Evolutionary conservation across 2,329 filamentous ascomycete genomes (phyloP).

Genomic region (Fusarium citri): DNA sequence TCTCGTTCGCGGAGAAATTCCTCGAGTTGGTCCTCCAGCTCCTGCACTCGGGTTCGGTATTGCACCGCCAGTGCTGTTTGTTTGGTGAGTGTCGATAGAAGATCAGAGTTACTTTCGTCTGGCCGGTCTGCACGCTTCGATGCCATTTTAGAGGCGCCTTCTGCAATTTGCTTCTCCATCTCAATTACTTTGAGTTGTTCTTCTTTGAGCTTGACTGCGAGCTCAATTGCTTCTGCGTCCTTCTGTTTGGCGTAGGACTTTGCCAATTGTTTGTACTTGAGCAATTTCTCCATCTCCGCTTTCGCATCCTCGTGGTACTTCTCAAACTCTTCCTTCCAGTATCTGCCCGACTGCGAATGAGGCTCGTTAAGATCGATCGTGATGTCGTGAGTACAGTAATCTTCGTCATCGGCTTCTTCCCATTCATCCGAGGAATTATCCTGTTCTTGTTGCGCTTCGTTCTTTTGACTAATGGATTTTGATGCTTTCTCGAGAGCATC

Average conservation of each 20-base stretch:
- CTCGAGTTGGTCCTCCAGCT: constrained; percentile 65
- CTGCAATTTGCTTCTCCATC: constrained; percentile 72
- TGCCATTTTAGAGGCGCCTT: constrained; percentile 68
- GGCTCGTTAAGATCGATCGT: constrained; percentile 80
- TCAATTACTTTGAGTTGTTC: constrained; percentile 73
- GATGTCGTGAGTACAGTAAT: constrained; percentile 66
- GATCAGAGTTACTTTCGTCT: constrained; percentile 58
- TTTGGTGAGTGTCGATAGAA: constrained; percentile 66
- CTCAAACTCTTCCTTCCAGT: constrained; percentile 84
- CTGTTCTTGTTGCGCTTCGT: constrained; percentile 16
- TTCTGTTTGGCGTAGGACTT: constrained; percentile 84
- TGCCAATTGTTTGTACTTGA: constrained; percentile 82
- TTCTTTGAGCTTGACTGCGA: constrained; percentile 73
- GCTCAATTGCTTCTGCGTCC: constrained; percentile 75
- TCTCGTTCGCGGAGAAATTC: constrained; percentile 54
- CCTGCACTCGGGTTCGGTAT: constrained; percentile 69
- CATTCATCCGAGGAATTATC: constrained; percentile 57
- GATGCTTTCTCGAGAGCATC: constrained; percentile 57
- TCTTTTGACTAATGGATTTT: constrained; percentile 18
- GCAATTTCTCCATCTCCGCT: constrained; percentile 79
- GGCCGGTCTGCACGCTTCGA: constrained; percentile 49
- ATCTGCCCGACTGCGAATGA: constrained; percentile 78
- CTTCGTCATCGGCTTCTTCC: constrained; percentile 62
- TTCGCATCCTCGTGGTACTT: constrained; percentile 78
- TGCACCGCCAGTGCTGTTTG: constrained; percentile 69